phyloP scores from a whole-genome alignment of 495 filamentous ascomycete species.

The Aspergillus incahuasiensis region DNA sequence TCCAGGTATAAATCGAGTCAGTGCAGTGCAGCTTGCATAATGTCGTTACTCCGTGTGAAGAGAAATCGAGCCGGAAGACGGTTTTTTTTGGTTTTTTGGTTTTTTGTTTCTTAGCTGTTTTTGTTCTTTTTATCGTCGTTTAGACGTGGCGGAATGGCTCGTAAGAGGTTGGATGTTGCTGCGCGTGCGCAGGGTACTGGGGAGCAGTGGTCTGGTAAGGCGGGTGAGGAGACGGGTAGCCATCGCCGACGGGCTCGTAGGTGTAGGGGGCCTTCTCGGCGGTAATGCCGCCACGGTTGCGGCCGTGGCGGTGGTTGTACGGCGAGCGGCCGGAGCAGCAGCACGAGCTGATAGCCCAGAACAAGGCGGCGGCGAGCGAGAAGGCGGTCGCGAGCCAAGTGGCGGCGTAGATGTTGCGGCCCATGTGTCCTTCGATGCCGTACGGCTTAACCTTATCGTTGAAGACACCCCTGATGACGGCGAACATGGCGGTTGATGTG shows the following conservation, averaged over 20 bases:
- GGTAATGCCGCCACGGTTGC: conserved; percentile 24
- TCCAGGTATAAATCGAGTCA: conserved; percentile 3
- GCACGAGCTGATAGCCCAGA: conserved; percentile 89
- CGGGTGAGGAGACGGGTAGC: conserved; percentile 15
- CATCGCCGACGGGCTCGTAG: conserved; percentile 41
- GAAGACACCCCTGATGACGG: conserved; percentile 53
- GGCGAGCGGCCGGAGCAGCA: conserved; percentile 70
- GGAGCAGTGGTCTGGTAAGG: conserved; percentile 27
- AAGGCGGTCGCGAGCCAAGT: conserved; percentile 80
- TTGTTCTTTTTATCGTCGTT: too few relatives aligned
- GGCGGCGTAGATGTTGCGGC: conserved; percentile 60
- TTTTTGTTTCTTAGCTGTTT: neutral
- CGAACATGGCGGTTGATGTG: conserved; percentile 58
- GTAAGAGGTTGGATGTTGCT: conserved; percentile 32
- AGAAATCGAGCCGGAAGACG: neutral
- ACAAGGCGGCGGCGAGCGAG: conserved; percentile 64
- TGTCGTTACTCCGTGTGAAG: conserved; percentile 14
- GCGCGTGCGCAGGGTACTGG: conserved; percentile 12
- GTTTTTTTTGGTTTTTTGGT: conserved; percentile 8
- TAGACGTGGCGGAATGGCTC: conserved; percentile 46
- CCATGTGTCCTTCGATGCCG: conserved; percentile 57
- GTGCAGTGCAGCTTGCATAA: conserved; percentile 19
- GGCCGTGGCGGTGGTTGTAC: conserved; percentile 35
- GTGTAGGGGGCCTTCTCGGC: conserved; percentile 50
- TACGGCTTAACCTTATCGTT: conserved; percentile 60